phyloP scores from a whole-genome alignment of 208 protist species.

The Wallacemonas collosoma region DNA sequence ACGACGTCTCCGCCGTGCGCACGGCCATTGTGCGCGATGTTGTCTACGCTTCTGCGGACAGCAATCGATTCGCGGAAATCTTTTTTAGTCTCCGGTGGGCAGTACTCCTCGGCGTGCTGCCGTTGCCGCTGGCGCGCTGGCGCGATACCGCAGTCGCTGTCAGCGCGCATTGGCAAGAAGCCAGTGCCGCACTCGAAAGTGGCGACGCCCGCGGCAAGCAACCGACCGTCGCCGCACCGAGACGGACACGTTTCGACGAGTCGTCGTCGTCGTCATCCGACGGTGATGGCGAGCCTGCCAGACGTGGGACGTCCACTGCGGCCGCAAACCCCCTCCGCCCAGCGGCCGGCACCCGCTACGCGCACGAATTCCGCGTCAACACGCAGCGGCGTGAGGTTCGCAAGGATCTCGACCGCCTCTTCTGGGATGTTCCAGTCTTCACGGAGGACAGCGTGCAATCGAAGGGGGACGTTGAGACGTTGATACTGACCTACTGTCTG shows the following conservation, averaged over 20 bases:
- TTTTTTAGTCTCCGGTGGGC: slow-evolving; percentile 53
- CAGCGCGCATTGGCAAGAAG: neutral
- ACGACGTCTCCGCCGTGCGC: slow-evolving; percentile 16
- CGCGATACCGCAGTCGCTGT: neutral
- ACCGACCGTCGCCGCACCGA: neutral
- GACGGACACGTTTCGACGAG: slow-evolving; percentile 4
- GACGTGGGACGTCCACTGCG: too few species aligned
- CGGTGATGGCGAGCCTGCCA: slow-evolving; percentile 20
- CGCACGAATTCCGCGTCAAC: slow-evolving; percentile 51
- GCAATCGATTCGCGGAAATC: slow-evolving; percentile 1
- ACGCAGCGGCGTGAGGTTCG: slow-evolving; percentile 35
- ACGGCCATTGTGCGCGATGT: slow-evolving; percentile 34
- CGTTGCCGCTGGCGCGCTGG: slow-evolving; percentile 5
- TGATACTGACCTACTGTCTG: slow-evolving; percentile 72
- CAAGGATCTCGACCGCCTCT: slow-evolving; percentile 73
- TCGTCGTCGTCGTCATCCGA: slow-evolving; percentile 25
- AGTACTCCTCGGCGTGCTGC: slow-evolving; percentile 47
- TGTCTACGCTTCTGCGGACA: slow-evolving; percentile 25
- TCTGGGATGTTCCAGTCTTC: slow-evolving; percentile 66
- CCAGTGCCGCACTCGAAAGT: neutral
- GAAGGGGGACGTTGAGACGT: slow-evolving; percentile 39
- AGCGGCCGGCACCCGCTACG: slow-evolving; percentile 53
- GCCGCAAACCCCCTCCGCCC: slow-evolving; percentile 60
- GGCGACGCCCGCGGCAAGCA: neutral
- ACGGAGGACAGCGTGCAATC: slow-evolving; percentile 18